Conservation (phyloP, 2,329 filamentous ascomycete genomes). For the Exophiala sideris region DNA sequence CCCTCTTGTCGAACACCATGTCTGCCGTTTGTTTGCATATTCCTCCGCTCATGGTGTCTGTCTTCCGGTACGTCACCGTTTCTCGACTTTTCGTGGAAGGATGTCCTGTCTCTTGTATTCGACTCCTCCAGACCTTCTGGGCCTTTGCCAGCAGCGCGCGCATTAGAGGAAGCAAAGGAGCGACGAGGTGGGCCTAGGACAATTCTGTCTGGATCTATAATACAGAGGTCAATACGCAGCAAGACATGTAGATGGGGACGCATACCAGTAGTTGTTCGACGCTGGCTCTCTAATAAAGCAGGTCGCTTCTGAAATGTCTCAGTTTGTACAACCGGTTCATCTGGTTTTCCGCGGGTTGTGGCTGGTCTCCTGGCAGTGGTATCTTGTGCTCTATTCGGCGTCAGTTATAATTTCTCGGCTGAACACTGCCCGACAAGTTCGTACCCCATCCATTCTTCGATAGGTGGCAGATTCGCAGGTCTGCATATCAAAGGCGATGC, state of each 20-base stretch:
- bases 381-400: slow-evolving; percentile 41
- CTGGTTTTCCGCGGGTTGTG: slow-evolving; percentile 19
- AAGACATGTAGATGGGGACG: slow-evolving; percentile 30
- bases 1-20: slow-evolving; percentile 16
- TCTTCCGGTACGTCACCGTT: slow-evolving; percentile 13
- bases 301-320: slow-evolving; percentile 33
- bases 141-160: slow-evolving; percentile 48
- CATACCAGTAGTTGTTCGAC: slow-evolving; percentile 48
- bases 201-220: slow-evolving; percentile 65
- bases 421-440: slow-evolving; percentile 8
- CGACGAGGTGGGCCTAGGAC: slow-evolving; percentile 81
- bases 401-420: slow-evolving; percentile 17
- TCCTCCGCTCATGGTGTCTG: slow-evolving; percentile 6
- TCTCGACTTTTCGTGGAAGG: slow-evolving; percentile 12
- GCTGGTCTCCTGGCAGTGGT: slow-evolving; percentile 32
- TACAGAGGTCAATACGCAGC: slow-evolving; percentile 28
- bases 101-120: slow-evolving; percentile 7
- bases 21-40: slow-evolving; percentile 19
- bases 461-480: slow-evolving; percentile 73
- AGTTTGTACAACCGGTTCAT: slow-evolving; percentile 18
- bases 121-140: slow-evolving; percentile 13
- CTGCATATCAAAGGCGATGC: slow-evolving; percentile 80
- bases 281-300: slow-evolving; percentile 43
- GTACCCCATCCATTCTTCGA: slow-evolving; percentile 96
- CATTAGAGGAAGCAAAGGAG: slow-evolving; percentile 72